Conservation (phyloP, 371 early-diverging fungal genomes). For the Mortierella sp. region DNA sequence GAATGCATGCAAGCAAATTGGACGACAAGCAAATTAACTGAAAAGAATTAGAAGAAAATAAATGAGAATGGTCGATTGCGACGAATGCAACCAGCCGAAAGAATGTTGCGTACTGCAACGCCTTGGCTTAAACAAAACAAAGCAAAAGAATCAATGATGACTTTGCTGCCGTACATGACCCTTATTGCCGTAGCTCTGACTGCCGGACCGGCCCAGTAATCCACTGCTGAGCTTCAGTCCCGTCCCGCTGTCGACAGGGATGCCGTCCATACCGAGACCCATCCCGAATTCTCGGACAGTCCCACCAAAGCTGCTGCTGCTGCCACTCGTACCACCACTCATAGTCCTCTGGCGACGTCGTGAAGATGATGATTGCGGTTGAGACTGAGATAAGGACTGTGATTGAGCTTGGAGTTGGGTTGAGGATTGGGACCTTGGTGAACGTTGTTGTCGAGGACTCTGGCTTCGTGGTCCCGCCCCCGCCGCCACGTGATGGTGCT, state of each 20-base stretch:
- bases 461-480: slow-evolving; percentile 8
- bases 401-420: slow-evolving; percentile 18
- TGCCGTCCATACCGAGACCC: slow-evolving; percentile 47
- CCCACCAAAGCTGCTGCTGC: slow-evolving; percentile 22
- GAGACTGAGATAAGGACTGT: slow-evolving; percentile 8
- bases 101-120: no score
- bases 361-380: not conserved
- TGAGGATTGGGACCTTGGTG: slow-evolving; percentile 15
- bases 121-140: no score
- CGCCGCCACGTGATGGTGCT: no score
- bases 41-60: no score
- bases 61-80: no score
- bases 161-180: slow-evolving; percentile 10
- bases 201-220: slow-evolving; percentile 12
- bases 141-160: no score
- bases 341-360: slow-evolving; percentile 31
- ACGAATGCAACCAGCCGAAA: no score
- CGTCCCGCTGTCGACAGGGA: slow-evolving; percentile 35
- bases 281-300: slow-evolving; percentile 34
- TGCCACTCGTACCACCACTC: slow-evolving; percentile 29
- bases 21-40: no score
- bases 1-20: no score
- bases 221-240: slow-evolving; percentile 41
- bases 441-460: slow-evolving; percentile 18
- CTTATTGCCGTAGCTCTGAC: slow-evolving; percentile 11